Percentiles rank a stretch among this genome's conserved stretches.
These are phyloP conservation scores for Strigomonas oncopelti DNA, from an alignment of 208 protist genomes.

Conservation along the genomic window DNA sequence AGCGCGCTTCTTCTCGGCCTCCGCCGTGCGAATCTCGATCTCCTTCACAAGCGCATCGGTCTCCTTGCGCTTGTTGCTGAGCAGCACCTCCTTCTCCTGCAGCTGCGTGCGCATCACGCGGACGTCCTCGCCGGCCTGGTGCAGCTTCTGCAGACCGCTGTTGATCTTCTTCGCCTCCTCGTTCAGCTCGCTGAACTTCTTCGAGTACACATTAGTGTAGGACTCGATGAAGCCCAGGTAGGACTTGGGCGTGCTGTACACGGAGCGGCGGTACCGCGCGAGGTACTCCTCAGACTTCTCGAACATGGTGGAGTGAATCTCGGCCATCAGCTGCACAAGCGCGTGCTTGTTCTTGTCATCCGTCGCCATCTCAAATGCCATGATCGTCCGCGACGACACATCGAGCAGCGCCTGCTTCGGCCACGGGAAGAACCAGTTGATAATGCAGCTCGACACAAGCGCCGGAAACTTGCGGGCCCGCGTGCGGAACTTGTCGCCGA, in stretches of 20 bases:
- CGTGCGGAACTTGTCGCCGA: slow-evolving; percentile 95
- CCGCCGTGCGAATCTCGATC: slow-evolving; percentile 89
- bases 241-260: slow-evolving; percentile 93
- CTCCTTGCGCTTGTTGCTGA: slow-evolving; percentile 90
- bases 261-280: slow-evolving; percentile 85
- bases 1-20: slow-evolving; percentile 94
- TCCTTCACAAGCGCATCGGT: slow-evolving; percentile 91
- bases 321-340: slow-evolving; percentile 89
- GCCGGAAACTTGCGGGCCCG: slow-evolving; percentile 97
- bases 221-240: slow-evolving; percentile 93
- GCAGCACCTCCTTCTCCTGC: slow-evolving; percentile 91
- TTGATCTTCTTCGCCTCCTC: slow-evolving; percentile 91
- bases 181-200: slow-evolving; percentile 91
- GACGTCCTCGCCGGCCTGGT: slow-evolving; percentile 92
- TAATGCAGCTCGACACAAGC: slow-evolving; percentile 95
- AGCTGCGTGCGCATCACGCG: slow-evolving; percentile 93
- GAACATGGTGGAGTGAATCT: slow-evolving; percentile 88
- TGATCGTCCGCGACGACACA: slow-evolving; percentile 89
- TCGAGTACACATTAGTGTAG: slow-evolving; percentile 89
- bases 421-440: slow-evolving; percentile 99
- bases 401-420: slow-evolving; percentile 93
- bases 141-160: slow-evolving; percentile 92
- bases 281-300: slow-evolving; percentile 92
- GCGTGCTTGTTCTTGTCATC: slow-evolving; percentile 86
- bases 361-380: slow-evolving; percentile 89